phyloP scores from a whole-genome alignment of 2,329 filamentous ascomycete genomes.

The Nigrograna mackinnonii region DNA sequence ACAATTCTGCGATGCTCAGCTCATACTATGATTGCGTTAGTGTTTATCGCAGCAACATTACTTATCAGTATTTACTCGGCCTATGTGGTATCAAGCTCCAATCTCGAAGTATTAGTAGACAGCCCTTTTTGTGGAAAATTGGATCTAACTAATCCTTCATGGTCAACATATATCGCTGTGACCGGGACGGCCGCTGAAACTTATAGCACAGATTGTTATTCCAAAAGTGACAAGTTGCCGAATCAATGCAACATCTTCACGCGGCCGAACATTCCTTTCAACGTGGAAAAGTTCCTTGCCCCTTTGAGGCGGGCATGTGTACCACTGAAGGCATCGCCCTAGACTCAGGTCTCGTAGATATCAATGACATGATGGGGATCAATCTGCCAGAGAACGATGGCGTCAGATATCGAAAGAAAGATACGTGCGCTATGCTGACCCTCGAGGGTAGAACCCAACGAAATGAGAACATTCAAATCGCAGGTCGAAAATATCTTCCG shows the following conservation, averaged over 20 bases:
- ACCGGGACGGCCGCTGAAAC: neutral
- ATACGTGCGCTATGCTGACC: constrained; percentile 10
- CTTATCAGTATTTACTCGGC: neutral
- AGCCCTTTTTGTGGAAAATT: neutral
- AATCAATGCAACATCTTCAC: no score
- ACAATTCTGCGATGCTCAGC: constrained; percentile 10
- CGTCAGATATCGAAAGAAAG: constrained; percentile 3
- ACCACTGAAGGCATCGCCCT: constrained; percentile 2
- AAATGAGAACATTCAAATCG: no score
- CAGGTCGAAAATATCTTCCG: no score
- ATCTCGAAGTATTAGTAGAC: neutral
- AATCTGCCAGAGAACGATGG: constrained; percentile 3
- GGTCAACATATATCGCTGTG: neutral
- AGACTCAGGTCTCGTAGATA: constrained; percentile 17
- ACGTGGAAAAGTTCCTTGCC: neutral
- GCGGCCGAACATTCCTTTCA: no score
- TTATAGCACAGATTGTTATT: neutral
- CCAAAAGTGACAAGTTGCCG: no score
- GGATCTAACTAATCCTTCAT: no score
- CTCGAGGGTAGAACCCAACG: neutral
- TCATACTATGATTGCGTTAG: neutral
- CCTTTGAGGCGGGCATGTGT: neutral
- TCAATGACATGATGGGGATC: constrained; percentile 10
- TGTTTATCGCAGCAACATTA: neutral
- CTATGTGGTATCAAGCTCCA: neutral